These are phyloP conservation scores for Xylaria sp. DNA, from an alignment of 2,329 filamentous ascomycete species.

Conservation along the genomic window DNA sequence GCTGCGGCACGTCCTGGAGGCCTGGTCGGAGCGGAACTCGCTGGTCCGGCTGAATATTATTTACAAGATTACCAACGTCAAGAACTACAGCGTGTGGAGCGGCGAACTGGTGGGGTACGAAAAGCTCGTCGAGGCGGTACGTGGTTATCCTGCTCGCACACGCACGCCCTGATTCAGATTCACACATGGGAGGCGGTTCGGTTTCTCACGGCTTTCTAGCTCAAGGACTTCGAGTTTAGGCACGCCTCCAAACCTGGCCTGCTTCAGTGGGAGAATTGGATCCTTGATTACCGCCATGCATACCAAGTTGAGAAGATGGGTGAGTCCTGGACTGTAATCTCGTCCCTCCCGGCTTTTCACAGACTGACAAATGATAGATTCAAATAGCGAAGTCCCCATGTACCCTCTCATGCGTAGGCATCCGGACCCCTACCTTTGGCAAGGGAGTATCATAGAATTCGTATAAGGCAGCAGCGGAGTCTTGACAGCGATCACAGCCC, in stretches of 20 bases:
- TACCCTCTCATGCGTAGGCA: conserved; percentile 32
- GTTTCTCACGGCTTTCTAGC: conserved; percentile 18
- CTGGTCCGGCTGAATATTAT: conserved; percentile 36
- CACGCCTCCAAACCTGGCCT: conserved; percentile 27
- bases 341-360: background rate
- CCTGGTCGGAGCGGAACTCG: conserved; percentile 32
- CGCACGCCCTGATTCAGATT: background rate
- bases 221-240: conserved; percentile 32
- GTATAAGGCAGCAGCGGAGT: conserved; percentile 17
- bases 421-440: conserved; percentile 36
- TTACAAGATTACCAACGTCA: conserved; percentile 35
- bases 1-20: conserved; percentile 32
- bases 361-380: conserved; percentile 27
- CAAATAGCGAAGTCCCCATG: no score
- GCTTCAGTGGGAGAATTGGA: conserved; percentile 35
- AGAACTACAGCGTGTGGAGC: conserved; percentile 20
- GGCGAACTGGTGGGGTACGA: conserved; percentile 30
- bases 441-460: conserved; percentile 34
- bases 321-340: conserved; percentile 19
- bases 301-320: conserved; percentile 32
- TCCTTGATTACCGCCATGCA: conserved; percentile 33
- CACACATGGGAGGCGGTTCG: background rate
- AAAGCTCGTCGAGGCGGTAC: conserved; percentile 26
- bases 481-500: background rate
- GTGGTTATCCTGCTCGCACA: background rate